These are phyloP conservation scores for Phytophthora chlamydospora DNA, from an alignment of 352 stramenopile species.

Conservation along the genomic window DNA sequence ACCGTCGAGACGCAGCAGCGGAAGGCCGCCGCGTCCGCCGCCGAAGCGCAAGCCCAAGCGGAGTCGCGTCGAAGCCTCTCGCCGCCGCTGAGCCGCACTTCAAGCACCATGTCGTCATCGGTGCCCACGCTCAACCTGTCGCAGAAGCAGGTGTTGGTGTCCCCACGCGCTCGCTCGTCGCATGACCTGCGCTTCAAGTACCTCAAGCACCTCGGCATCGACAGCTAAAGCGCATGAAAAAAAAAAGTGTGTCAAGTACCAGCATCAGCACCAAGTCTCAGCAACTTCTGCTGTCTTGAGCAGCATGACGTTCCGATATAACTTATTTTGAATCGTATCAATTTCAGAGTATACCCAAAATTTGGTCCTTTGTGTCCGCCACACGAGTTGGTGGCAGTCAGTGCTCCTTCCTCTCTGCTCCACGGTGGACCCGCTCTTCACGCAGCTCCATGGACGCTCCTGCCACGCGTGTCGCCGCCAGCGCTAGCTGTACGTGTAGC, in stretches of 20 bases:
- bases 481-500: constrained; percentile 30
- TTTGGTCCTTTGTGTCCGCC: constrained; percentile 6
- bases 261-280: too few species aligned
- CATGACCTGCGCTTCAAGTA: constrained; percentile 90
- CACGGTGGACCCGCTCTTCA: constrained; percentile 12
- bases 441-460: constrained; percentile 30
- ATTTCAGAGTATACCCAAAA: constrained; percentile 3
- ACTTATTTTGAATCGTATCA: constrained; percentile 2
- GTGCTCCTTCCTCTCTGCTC: neutral
- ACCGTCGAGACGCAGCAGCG: constrained; percentile 43
- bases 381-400: constrained; percentile 25
- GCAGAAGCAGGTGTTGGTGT: constrained; percentile 75
- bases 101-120: constrained; percentile 31
- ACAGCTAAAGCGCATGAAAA: constrained; percentile 47
- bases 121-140: constrained; percentile 56
- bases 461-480: constrained; percentile 5
- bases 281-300: neutral
- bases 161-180: constrained; percentile 69
- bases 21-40: constrained; percentile 24
- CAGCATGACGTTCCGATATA: neutral
- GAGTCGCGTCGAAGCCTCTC: constrained; percentile 32
- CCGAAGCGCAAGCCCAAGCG: constrained; percentile 27
- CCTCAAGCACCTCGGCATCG: constrained; percentile 86
- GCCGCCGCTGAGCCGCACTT: constrained; percentile 43
- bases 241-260: neutral